phyloP scores from a whole-genome alignment of 768 basidiomycete genomes.

The Mrakia blollopis region DNA sequence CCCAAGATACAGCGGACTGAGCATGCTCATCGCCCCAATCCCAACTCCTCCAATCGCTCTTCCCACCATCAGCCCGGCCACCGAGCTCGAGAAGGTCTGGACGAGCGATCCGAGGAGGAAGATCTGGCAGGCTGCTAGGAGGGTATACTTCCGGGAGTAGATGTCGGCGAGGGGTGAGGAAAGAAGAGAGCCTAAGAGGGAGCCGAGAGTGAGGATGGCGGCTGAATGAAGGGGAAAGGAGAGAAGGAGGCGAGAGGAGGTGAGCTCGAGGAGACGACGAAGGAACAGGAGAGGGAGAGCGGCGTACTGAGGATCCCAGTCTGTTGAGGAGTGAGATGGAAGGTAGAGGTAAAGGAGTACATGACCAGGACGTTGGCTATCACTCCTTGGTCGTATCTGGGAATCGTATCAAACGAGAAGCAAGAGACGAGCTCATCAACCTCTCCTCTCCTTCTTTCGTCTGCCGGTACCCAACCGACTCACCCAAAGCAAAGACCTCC shows the following conservation, averaged over 20 bases:
- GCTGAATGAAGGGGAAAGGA: constrained; percentile 49
- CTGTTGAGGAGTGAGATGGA: constrained; percentile 67
- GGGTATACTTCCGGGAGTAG: constrained; percentile 62
- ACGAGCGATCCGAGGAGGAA: constrained; percentile 69
- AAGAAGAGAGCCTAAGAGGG: constrained; percentile 65
- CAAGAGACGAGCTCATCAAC: background rate
- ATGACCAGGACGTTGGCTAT: background rate
- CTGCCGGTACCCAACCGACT: background rate
- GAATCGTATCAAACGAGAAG: no score
- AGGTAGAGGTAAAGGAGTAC: constrained; percentile 40
- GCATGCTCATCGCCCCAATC: constrained; percentile 62
- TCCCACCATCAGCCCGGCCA: constrained; percentile 60
- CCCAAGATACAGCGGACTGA: constrained; percentile 38
- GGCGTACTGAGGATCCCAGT: constrained; percentile 70
- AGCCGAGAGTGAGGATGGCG: constrained; percentile 70
- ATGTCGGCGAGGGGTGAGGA: constrained; percentile 66
- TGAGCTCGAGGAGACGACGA: background rate
- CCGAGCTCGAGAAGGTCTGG: constrained; percentile 58
- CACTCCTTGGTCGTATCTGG: constrained; percentile 11
- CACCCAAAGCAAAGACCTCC: background rate
- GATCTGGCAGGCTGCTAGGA: constrained; percentile 65
- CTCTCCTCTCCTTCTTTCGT: background rate
- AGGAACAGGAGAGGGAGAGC: background rate
- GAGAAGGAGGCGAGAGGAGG: background rate
- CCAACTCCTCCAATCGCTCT: constrained; percentile 72